Base-by-base conservation (phyloP, 208 protist species). In the Trypanosoma avium region DNA sequence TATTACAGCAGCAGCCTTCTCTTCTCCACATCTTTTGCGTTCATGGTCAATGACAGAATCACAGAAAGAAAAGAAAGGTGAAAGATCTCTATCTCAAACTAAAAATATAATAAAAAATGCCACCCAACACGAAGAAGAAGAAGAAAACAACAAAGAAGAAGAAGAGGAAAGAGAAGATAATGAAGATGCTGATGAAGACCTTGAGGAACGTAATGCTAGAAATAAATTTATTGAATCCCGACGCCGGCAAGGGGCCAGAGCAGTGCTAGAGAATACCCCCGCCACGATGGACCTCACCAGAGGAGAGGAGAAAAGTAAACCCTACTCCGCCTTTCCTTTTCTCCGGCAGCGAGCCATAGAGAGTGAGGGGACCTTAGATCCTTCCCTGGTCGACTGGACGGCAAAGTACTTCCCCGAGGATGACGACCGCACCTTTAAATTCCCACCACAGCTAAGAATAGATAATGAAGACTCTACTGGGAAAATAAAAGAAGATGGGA, bases 351-450 rank as follows among this genome's bases (percentile, higher is more conserved):
- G 90, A 6, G 90, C 87, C 3, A 50, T 93, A 32, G 84, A 93
- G 61, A 67, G 85, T 32, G 81, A 83, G 46, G 24, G 68, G 13
- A 78, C 87, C 19, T 72, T 96, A 9, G 90, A 96, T 57, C 84
- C 90, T 0, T 96, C 90, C 12, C 72, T 96, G 21, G 85, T 96
- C 24, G 86, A 96, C 57, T 96, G 90, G 87, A 92, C 90, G n/a
- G 86, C 85, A 35, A 93, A 93, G 73, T 93, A 91, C 68, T 96
- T 86, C 55, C 84, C 90, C 5, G 85, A 91, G 17, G 90, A 96
- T 70, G 76, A 81, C 19, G 54, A 75, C 17, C 43, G 56, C 45
- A 93, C 84, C 5, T 93, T 96, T 61, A 63, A 73, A 3, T 65
- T 81, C 30, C 85, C 83, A 26, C 90, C 86, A 33, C 75, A 79